Conservation (phyloP, 2,329 filamentous ascomycete genomes). For the Pyricularia sp. region DNA sequence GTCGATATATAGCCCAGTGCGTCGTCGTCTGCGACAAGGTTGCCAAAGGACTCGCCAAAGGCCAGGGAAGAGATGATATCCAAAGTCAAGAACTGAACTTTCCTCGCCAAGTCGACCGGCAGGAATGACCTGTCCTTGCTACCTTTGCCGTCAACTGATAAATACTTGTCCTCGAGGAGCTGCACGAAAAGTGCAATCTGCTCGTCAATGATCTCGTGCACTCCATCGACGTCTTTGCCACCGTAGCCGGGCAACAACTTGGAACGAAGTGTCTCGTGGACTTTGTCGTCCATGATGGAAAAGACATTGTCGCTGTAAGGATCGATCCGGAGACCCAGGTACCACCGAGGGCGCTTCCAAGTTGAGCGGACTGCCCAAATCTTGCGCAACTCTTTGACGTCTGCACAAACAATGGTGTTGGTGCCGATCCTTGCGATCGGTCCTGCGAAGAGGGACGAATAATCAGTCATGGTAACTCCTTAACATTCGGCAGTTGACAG, state of each 20-base stretch:
- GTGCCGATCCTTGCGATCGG: conserved; percentile 4
- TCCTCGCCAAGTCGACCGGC: conserved; percentile 26
- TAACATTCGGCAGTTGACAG: neutral
- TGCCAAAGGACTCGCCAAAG: conserved; percentile 30
- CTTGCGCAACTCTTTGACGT: conserved; percentile 15
- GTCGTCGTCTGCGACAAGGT: conserved; percentile 26
- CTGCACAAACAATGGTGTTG: conserved; percentile 17
- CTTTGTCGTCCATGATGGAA: conserved; percentile 31
- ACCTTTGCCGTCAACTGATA: neutral
- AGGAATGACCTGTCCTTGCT: neutral
- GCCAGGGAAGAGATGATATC: conserved; percentile 36
- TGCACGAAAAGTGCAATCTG: conserved; percentile 29
- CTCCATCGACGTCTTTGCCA: conserved; percentile 18
- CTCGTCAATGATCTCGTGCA: conserved; percentile 26
- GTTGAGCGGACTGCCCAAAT: conserved; percentile 17
- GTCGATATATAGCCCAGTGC: conserved; percentile 26
- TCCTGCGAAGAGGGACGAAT: neutral
- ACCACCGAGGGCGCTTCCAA: conserved; percentile 20
- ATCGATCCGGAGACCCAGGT: conserved; percentile 35
- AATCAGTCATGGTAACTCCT: neutral
- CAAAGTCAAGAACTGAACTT: conserved; percentile 34
- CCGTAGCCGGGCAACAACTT: conserved; percentile 17
- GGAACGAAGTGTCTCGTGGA: conserved; percentile 26
- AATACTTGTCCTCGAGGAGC: conserved; percentile 23
- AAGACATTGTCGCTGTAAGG: conserved; percentile 36